Evolutionary conservation across 1,284 basidiomycete genomes (phyloP), one percentile per base, ranked within the genome.

Genomic region (Abortiporus biennis): DNA sequence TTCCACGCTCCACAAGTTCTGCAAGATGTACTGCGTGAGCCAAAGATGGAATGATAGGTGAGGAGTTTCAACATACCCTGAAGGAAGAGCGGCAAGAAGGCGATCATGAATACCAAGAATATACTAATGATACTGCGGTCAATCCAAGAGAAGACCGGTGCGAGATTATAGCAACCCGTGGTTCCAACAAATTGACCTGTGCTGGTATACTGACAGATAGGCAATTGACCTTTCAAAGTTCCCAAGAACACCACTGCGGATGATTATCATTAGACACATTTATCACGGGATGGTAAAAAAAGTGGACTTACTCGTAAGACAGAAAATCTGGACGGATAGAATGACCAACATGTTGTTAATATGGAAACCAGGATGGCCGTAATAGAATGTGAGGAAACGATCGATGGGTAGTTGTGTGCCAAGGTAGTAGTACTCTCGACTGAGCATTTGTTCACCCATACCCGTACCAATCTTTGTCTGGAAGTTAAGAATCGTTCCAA

Each of bases 281-380:
- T 29, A 17, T 3, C 16, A 36, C 19, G 34, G 17, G 46, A 30
- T 13, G 6, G 3, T 5, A 33, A 27, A 6, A 30, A 35, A 16
- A 33, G 24, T 39, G 32, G 4, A 76, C 86, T 57, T 58, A 90
- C 86, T 74, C 11, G 85, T 86, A 32, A 92, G 66, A 59, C 96
- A 78, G 75, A 97, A 95, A 45, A 93, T 69, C 65, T 96, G 93
- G 34, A 97, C 90, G 39, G 93, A 92, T 53, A 93, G 66, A 57
- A 97, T 96, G 63, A 97, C 87, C 58, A 99, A 75, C 75, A 98
- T 98, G 66, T 99, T 99, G 77, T 99, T 98, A 71, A 99, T 94
- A 63, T 98, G 94, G 86, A 99, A 99, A 51, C 95, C 96, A 39
- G 96, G 95, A 68, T 99, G 95, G 39, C 92, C 95, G 63, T 99